Base-by-base conservation (phyloP, 805 yeast species). In the Starmerella kuoi region DNA sequence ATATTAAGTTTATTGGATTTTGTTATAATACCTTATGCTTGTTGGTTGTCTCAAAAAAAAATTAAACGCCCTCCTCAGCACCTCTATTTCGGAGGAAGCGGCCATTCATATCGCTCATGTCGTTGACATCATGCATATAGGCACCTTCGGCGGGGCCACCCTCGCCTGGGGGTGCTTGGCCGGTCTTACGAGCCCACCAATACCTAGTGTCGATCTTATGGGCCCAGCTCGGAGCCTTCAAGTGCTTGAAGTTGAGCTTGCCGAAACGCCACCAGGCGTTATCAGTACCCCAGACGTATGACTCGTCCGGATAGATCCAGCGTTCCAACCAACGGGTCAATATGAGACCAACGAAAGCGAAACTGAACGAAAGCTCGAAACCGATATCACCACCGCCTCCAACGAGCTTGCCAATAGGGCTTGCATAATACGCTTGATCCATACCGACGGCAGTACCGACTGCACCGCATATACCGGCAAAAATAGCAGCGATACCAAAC, bases 341-440 rank as follows among this genome's bases (percentile, higher is more conserved):
- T 18, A 45, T 32, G 18, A 44, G 17, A 21, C 71, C 77, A 42
- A 82, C 57, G 50, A 78, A 76, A 11, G 88, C 64, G 55, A 83
- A 82, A 7, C 67, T 72, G 42, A 71, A 70, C 33, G 78, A 83
- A 45, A 86, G 66, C 66, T 81, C 91, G 57, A 82, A 83, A 27
- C 94, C 95, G 56, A 86, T 70, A 60, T 85, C 95, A 47, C 88
- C 95, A 54, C 93, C 94, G 33, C 34, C 45, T 51, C 88, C 91
- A 55, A 82, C 77, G 49, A 62, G 49, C 28, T 56, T 58, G 31
- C 76, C 86, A 53, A 83, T 55, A 35, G 73, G 79, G 55, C 95
- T 95, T 15, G 59, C 59, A 67, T 78, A 87, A 84, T 94, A 87
- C 4, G 72, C 72, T 66, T 85, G 94, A 57, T 69, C 67, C 94